Base-by-base conservation (phyloP, 2,329 filamentous ascomycete species). In the Phialocephala sp. region DNA sequence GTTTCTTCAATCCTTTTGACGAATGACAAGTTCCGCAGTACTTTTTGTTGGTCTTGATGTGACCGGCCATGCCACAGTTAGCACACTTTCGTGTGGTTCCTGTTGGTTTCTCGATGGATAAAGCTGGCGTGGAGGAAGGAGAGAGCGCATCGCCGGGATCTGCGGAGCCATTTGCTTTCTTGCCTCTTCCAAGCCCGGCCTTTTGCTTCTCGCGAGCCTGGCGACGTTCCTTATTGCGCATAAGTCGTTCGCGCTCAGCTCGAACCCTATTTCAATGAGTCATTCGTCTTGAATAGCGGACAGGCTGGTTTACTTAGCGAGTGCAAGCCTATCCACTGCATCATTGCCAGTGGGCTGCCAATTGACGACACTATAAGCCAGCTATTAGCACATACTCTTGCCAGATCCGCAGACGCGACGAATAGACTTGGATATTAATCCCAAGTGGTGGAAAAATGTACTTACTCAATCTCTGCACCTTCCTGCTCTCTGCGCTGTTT, bases 31-130 rank as follows among this genome's bases (percentile, higher is more conserved):
- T 24, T 61, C 63, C 60, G 66, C 69, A 74, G 68, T 87, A 95
- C 93, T 97, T 98, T 82, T 97, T 97, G 83, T 98, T 98, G 57
- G 94, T 98, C 80, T 97, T 97, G 83, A 99, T 99, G 76, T 99
- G 95, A 37, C 95, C 95, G 62, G 97, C 91, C 78, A 95, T 91
- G 59, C 95, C 95, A 80, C 95, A 99, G 79, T 97, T 98, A 71
- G 95, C 95, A 80, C 95, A 99, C 82, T 98, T 98, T 74, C 96
- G 87, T 39, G 90, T 90, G 64, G 92, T 96, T 67, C 89, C 88
- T 57, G 81, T 85, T 66, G 77, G 76, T 67, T 82, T 81, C 73
- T 84, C 81, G 75, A 87, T 80, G 4, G 80, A 79, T 37, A 82
- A 82, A 8, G 79, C 79, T 15, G 79, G 80, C 1, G 81, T 79